A percentile compares a stretch with the other conserved stretches of the same genome.
Conservation (phyloP, 345 rosid species). For the Euphorbia lathyris region DNA sequence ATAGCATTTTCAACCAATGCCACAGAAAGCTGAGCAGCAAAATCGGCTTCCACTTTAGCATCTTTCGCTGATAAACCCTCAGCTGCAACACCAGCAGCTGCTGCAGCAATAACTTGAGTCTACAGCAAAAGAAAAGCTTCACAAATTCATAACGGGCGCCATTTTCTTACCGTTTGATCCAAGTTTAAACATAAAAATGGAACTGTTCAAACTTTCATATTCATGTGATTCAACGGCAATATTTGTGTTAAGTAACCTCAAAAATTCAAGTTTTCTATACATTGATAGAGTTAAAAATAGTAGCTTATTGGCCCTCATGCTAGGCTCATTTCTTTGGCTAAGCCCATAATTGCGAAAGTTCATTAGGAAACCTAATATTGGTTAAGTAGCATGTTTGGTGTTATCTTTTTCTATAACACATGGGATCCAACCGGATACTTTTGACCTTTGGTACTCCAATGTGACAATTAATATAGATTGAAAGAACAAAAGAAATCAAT, state of each 20-base stretch:
- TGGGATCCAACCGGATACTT: background rate
- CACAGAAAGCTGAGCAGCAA: constrained; percentile 99
- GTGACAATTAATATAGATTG: background rate
- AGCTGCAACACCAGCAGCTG: constrained; percentile 99
- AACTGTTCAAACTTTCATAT: constrained; percentile 1
- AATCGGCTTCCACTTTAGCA: constrained; percentile 85
- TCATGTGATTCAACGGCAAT: background rate
- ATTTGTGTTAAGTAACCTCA: background rate
- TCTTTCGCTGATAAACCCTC: constrained; percentile 86
- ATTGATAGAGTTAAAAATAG: background rate
- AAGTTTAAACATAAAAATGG: constrained; percentile 4
- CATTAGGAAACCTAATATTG: background rate
- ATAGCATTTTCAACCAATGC: constrained; percentile 98
- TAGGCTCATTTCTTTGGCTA: background rate
- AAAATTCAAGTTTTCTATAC: background rate
- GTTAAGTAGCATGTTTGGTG: background rate
- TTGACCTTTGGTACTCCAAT: background rate
- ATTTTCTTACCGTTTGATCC: constrained; percentile 5
- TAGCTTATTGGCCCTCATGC: background rate
- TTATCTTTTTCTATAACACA: background rate
- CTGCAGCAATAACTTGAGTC: constrained; percentile 99
- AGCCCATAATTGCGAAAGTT: background rate
- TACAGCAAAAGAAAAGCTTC: constrained; percentile 41
- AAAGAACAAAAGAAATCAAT: background rate
- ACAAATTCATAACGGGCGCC: constrained; percentile 27